A percentile compares a stretch with the other conserved stretches of the same genome.
These are phyloP conservation scores for Fusarium ramigenum DNA, from an alignment of 2,329 filamentous ascomycete genomes.

Conservation along the genomic window DNA sequence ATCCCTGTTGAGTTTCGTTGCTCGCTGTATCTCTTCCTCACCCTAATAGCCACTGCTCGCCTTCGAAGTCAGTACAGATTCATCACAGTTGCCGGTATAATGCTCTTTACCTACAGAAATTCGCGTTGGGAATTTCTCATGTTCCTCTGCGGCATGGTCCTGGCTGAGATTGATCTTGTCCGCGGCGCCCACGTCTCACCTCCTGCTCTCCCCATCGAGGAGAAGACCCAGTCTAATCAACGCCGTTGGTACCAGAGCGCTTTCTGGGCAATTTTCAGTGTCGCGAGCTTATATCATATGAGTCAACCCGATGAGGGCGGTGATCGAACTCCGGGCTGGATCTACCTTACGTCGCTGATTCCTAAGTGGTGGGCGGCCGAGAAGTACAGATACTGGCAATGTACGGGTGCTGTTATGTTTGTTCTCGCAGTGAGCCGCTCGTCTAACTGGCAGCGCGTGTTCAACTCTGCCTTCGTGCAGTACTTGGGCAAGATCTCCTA, in stretches of 20 bases:
- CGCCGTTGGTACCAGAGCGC: slow-evolving; percentile 24
- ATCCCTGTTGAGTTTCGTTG: slow-evolving; percentile 69
- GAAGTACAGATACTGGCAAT: slow-evolving; percentile 66
- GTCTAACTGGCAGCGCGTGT: slow-evolving; percentile 58
- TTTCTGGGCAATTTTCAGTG: slow-evolving; percentile 55
- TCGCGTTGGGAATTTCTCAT: slow-evolving; percentile 65
- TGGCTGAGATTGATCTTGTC: slow-evolving; percentile 65
- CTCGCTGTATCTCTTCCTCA: slow-evolving; percentile 66
- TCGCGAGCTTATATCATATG: slow-evolving; percentile 63
- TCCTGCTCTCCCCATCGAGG: slow-evolving; percentile 39
- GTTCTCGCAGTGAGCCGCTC: slow-evolving; percentile 60
- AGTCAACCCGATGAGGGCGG: slow-evolving; percentile 50
- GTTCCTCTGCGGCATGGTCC: slow-evolving; percentile 63
- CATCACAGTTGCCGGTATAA: slow-evolving; percentile 52
- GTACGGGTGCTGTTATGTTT: slow-evolving; percentile 61
- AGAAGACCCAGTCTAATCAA: slow-evolving; percentile 19
- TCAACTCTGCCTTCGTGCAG: slow-evolving; percentile 60
- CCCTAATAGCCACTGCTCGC: slow-evolving; percentile 59
- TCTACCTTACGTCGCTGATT: slow-evolving; percentile 57
- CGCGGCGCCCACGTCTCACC: slow-evolving; percentile 55
- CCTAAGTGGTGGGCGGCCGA: slow-evolving; percentile 60
- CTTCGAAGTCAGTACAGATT: slow-evolving; percentile 55
- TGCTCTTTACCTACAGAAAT: slow-evolving; percentile 57
- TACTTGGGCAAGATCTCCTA: slow-evolving; percentile 71
- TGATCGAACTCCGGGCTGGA: slow-evolving; percentile 63